phyloP scores from a whole-genome alignment of 352 stramenopile genomes.

The Phytophthora rubi region DNA sequence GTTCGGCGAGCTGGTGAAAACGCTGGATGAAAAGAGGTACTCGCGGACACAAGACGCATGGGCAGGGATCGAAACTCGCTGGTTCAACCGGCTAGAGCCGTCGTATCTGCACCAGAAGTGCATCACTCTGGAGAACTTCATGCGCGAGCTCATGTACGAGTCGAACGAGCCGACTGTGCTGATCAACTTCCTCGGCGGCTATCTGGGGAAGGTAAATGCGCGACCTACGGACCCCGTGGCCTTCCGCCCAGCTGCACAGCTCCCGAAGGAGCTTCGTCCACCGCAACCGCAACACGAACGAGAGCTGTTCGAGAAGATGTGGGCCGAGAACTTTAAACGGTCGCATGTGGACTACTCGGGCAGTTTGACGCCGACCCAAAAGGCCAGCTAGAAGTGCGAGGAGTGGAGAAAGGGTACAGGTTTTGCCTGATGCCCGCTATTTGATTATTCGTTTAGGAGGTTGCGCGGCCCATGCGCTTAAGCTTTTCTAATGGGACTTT shows the following conservation, averaged over 20 bases:
- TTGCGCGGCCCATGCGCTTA: conserved; percentile 24
- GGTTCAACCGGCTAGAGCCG: conserved; percentile 88
- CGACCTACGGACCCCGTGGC: conserved; percentile 68
- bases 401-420: conserved; percentile 20
- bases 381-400: conserved; percentile 28
- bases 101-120: conserved; percentile 90
- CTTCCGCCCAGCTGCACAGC: conserved; percentile 71
- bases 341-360: conserved; percentile 83
- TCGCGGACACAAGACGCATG: conserved; percentile 72
- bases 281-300: conserved; percentile 94
- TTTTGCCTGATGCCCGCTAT: conserved; percentile 14
- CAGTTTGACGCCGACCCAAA: conserved; percentile 19
- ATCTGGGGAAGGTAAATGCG: conserved; percentile 80
- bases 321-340: conserved; percentile 96
- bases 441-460: conserved; percentile 44
- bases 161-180: conserved; percentile 72
- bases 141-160: conserved; percentile 91
- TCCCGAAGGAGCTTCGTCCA: conserved; percentile 89
- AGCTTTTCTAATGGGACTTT: conserved; percentile 31
- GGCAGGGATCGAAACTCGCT: conserved; percentile 81
- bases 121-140: conserved; percentile 89
- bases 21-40: conserved; percentile 63
- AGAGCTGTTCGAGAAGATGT: conserved; percentile 97
- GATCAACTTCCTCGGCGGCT: conserved; percentile 86
- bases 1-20: conserved; percentile 88